Evolutionary conservation across 805 yeast genomes (phyloP), one percentile per base, ranked within the genome.

Genomic region (Isabelozyma pseudorhagii): DNA sequence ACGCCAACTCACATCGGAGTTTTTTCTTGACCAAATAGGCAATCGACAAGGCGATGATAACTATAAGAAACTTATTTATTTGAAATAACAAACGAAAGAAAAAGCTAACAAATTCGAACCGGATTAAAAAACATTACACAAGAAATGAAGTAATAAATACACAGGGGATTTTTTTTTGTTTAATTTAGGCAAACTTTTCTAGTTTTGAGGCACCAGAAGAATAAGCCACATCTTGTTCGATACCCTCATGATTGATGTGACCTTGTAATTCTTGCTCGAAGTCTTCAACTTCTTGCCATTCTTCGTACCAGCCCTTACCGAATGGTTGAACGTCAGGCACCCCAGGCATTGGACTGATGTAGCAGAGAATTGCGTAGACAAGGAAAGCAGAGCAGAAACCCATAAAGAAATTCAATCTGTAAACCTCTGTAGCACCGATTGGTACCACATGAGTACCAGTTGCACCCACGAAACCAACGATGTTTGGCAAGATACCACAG

Each of bases 381-480:
- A 75, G 41, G 49, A 79, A 79, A 0, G 96, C 74, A 1, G 80
- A 64, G 38, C 82, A 59, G 67, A 85, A 89, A 1, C 97, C 97
- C 51, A 85, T 78, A 56, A 90, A 83, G 73, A 84, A 90, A 65
- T 85, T 86, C 58, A 90, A 70, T 52, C 84, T 72, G 72, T 87
- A 90, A 43, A 90, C 81, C 50, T 81, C 75, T 50, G 82, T 80
- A 9, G 96, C 96, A 31, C 93, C 96, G 44, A 72, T 70, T 28
- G 96, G 96, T 13, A 89, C 96, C 7, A 44, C 49, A 51, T 74
- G 78, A n/a, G 83, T 79, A 39, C 85, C 88, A 21, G 88, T 83
- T 8, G 91, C 90, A 54, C 96, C 90, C 6, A 85, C 93, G 58
- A 90, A 90, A 1, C 97, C 97, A 17, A 87, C 87, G 61, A 90